Evolutionary conservation across 305 asterid genomes (phyloP).

Genomic region (Striga hermonthica): DNA sequence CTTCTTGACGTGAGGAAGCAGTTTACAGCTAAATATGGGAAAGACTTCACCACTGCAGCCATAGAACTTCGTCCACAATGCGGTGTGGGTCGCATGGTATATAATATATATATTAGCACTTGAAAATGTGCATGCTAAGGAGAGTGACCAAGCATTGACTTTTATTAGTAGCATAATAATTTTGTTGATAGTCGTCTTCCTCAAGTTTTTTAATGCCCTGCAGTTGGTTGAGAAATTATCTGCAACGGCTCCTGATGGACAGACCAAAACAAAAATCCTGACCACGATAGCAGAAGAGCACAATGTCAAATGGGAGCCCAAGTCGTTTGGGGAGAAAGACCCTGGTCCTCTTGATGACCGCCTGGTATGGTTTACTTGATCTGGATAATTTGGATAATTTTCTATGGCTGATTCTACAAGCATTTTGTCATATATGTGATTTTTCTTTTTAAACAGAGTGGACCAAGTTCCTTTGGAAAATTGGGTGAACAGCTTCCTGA

Average conservation of each 20-base stretch:
- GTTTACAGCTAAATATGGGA: constrained; percentile 79
- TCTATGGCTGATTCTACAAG: not conserved
- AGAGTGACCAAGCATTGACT: too few species aligned
- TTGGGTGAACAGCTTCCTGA: constrained; percentile 41
- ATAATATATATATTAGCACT: constrained; percentile 28
- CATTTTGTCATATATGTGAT: constrained; percentile 12
- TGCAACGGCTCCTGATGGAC: constrained; percentile 80
- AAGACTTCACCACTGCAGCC: constrained; percentile 76
- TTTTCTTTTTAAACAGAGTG: constrained; percentile 50
- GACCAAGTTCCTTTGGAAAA: constrained; percentile 49
- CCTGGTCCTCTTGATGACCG: constrained; percentile 47
- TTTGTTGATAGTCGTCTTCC: constrained; percentile 19
- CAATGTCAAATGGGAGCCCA: constrained; percentile 75
- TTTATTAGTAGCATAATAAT: constrained; percentile 19
- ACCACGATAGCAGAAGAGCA: constrained; percentile 77
- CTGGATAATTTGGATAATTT: not conserved
- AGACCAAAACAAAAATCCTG: constrained; percentile 61
- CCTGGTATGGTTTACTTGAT: constrained; percentile 46
- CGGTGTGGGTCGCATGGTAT: constrained; percentile 94
- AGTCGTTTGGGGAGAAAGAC: constrained; percentile 51
- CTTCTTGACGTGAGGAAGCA: constrained; percentile 78
- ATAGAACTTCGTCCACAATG: constrained; percentile 83
- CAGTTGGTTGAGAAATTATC: constrained; percentile 94
- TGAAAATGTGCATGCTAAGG: constrained; percentile 9
- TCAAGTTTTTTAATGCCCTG: constrained; percentile 31